Conservation (phyloP, 768 basidiomycete species). For the Pleurotus tuber-regium region DNA sequence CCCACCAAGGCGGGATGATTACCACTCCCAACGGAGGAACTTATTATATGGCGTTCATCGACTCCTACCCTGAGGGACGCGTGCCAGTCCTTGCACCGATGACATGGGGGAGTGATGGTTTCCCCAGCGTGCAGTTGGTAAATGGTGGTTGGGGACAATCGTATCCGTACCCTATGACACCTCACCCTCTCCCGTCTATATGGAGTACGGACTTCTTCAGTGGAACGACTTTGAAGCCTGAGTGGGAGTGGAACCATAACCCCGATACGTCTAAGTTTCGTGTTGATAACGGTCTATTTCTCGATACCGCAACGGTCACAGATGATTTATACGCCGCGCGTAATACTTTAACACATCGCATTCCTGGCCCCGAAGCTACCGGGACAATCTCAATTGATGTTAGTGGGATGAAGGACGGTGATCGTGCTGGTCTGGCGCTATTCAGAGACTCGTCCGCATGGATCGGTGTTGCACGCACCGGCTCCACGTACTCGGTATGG, state of each 20-base stretch:
- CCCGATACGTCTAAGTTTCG: conserved; percentile 17
- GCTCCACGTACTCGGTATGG: conserved; percentile 4
- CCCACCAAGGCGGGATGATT: conserved; percentile 17
- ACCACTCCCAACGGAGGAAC: conserved; percentile 12
- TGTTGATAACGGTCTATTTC: conserved; percentile 15
- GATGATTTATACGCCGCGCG: conserved; percentile 17
- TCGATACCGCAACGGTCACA: conserved; percentile 18
- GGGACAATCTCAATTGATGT: conserved; percentile 16
- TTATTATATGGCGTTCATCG: conserved; percentile 17
- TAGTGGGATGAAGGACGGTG: conserved; percentile 15
- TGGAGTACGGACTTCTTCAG: conserved; percentile 16
- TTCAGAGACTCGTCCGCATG: conserved; percentile 17
- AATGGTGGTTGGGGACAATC: conserved; percentile 15
- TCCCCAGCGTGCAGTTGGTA: conserved; percentile 15
- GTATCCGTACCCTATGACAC: conserved; percentile 14
- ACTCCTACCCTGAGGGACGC: conserved; percentile 17
- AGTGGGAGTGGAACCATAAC: conserved; percentile 22
- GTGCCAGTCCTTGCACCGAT: conserved; percentile 16
- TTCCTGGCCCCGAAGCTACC: conserved; percentile 16
- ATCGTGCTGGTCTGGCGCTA: conserved; percentile 19
- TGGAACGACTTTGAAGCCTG: conserved; percentile 12
- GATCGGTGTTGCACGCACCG: conserved; percentile 15
- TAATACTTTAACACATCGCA: conserved; percentile 19
- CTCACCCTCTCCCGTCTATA: conserved; percentile 12
- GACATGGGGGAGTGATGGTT: conserved; percentile 19